phyloP scores from a whole-genome alignment of 805 yeast species.

The Kuraishia piskuri region DNA sequence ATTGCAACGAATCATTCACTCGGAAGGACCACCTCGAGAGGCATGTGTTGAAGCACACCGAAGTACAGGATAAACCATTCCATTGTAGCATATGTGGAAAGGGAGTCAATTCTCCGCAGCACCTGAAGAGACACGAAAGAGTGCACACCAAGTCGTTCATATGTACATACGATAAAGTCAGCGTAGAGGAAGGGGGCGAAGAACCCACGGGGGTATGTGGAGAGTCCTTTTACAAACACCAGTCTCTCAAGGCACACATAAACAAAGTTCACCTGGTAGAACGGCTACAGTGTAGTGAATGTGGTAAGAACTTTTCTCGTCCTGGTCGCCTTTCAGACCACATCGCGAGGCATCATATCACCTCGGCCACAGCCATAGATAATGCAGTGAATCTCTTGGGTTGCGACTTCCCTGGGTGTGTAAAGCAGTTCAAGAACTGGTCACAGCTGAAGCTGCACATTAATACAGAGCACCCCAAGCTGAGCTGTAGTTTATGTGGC shows the following conservation, averaged over 20 bases:
- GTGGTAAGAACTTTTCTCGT: conserved; percentile 56
- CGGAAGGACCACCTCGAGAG: conserved; percentile 77
- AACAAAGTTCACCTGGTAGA: conserved; percentile 49
- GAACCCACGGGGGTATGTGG: conserved; percentile 29
- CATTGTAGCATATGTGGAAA: conserved; percentile 70
- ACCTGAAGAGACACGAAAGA: conserved; percentile 70
- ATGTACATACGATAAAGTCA: conserved; percentile 44
- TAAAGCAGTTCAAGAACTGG: conserved; percentile 57
- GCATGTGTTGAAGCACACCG: conserved; percentile 57
- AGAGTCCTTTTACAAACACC: conserved; percentile 66
- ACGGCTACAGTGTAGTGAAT: conserved; percentile 46
- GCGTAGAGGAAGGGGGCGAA: not conserved
- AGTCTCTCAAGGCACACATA: conserved; percentile 66
- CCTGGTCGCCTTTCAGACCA: conserved; percentile 65
- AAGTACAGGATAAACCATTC: conserved; percentile 51
- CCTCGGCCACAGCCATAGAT: conserved; percentile 25
- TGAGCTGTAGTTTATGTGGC: conserved; percentile 56
- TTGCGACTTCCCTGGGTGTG: conserved; percentile 61
- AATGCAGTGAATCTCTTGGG: conserved; percentile 15
- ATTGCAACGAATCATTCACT: conserved; percentile 58
- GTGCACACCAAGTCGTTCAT: conserved; percentile 65
- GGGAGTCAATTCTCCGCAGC: conserved; percentile 77
- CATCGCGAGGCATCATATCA: conserved; percentile 44
- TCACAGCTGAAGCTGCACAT: conserved; percentile 64
- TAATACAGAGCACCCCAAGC: conserved; percentile 64